These are phyloP conservation scores for Hirsutella rhossiliensis DNA, from an alignment of 2,329 filamentous ascomycete genomes.

Conservation along the genomic window DNA sequence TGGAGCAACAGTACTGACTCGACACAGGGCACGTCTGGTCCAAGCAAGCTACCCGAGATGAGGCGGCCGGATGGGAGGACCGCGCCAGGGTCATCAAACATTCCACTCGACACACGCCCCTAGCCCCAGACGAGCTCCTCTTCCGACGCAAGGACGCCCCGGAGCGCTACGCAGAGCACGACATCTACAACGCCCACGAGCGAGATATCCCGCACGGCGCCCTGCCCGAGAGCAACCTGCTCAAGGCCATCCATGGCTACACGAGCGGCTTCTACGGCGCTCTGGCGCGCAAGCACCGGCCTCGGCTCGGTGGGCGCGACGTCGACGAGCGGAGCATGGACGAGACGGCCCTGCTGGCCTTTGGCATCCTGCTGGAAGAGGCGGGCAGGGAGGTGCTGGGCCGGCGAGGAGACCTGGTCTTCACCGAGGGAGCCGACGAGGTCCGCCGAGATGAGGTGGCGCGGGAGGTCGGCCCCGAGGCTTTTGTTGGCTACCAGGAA, in stretches of 20 bases:
- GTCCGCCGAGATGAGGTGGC: slow-evolving; percentile 7
- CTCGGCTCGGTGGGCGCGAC: slow-evolving; percentile 7
- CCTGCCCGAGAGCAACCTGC: slow-evolving; percentile 56
- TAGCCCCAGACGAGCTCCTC: slow-evolving; percentile 59
- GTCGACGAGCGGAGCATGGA: slow-evolving; percentile 55
- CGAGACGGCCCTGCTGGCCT: slow-evolving; percentile 63
- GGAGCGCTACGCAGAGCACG: slow-evolving; percentile 54
- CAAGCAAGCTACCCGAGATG: slow-evolving; percentile 9
- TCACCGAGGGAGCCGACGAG: slow-evolving; percentile 44
- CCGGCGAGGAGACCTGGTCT: slow-evolving; percentile 54
- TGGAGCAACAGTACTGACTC: slow-evolving; percentile 8
- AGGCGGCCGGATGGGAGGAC: slow-evolving; percentile 2
- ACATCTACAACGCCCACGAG: slow-evolving; percentile 58
- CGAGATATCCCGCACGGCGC: slow-evolving; percentile 33
- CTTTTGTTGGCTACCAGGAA: slow-evolving; percentile 12
- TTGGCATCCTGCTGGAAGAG: slow-evolving; percentile 68
- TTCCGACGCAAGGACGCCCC: slow-evolving; percentile 56
- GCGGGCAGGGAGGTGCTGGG: slow-evolving; percentile 49
- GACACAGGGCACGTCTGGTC: slow-evolving; percentile 18
- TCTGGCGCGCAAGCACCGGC: slow-evolving; percentile 12
- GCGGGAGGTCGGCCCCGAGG: slow-evolving; percentile 1
- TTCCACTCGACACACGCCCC: slow-evolving; percentile 15
- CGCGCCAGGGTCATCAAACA: slow-evolving; percentile 8
- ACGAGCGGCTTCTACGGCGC: slow-evolving; percentile 52
- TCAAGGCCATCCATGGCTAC: slow-evolving; percentile 59